phyloP scores from a whole-genome alignment of 2,329 filamentous ascomycete genomes.

The Aureobasidium namibiae region DNA sequence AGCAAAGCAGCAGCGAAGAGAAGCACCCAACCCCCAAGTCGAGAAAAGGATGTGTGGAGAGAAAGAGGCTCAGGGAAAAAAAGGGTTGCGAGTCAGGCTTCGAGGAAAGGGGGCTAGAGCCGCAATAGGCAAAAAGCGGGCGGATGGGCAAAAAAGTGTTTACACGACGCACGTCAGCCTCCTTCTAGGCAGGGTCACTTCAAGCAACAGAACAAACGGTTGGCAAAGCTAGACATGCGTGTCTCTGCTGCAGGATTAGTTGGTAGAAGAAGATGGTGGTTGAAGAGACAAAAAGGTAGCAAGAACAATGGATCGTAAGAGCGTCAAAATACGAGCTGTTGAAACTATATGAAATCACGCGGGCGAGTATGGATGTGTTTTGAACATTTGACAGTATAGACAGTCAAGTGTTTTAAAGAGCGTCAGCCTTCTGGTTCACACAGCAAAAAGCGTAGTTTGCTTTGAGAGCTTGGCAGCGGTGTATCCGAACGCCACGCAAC shows the following conservation, averaged over 20 bases:
- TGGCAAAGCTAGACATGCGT: not conserved
- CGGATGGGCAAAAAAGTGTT: constrained; percentile 6
- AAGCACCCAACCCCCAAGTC: no score
- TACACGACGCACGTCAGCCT: constrained; percentile 9
- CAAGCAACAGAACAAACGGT: not conserved
- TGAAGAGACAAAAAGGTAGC: no score
- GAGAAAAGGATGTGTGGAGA: not conserved
- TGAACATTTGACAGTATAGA: not conserved
- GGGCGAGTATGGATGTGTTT: not conserved
- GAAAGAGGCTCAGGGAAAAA: not conserved
- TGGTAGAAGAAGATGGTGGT: not conserved
- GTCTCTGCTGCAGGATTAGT: not conserved
- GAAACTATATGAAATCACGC: not conserved
- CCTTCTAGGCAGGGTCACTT: not conserved
- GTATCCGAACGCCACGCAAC: constrained; percentile 1
- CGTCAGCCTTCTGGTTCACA: not conserved
- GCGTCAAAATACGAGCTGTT: not conserved
- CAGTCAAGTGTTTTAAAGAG: not conserved
- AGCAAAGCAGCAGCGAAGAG: no score
- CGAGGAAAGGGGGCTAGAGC: constrained; percentile 1
- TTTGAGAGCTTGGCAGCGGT: constrained; percentile 1
- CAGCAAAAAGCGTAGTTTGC: not conserved
- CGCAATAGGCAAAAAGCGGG: not conserved
- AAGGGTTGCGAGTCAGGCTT: not conserved
- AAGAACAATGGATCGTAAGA: not conserved